Base-by-base conservation (phyloP, 1,284 basidiomycete genomes). In the Apiotrichum laibachii region DNA sequence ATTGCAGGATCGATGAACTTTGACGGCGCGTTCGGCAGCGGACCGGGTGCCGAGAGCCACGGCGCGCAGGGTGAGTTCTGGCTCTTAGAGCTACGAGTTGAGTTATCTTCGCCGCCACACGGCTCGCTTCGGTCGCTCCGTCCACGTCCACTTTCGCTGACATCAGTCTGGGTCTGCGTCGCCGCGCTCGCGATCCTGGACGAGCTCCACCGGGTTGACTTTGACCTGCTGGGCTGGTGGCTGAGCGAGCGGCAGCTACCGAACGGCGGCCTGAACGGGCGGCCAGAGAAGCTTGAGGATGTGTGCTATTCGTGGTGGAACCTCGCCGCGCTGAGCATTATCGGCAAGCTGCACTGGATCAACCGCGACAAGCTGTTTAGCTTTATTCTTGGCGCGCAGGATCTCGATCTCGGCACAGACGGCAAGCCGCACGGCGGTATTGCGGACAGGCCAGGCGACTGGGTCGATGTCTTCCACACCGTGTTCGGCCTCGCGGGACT, bases 291-390 rank as follows among this genome's bases (percentile, higher is more conserved):
- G 80, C 82, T 98, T n/a, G 92, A 95, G 80, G 94, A 98, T 72
- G 94, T 94, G 67, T 99, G 96, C 80, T 99, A 99, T 79, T 92
- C 89, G 68, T 95, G 92, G 82, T 99, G 94, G 93, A 92, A 95
- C 7, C 83, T 99, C 3, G 93, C 94, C 0, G 82, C 90, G 0
- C 77, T 99, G 52, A 86, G 91, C 19, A 94, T 97, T 59, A 78
- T 99, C 42, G 84, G 87, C 48, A 90, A 88, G 69, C 76, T 94
- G 19, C 80, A 85, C 12, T 99, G 95, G 92, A 96, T 99, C 69
- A 88, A 97, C 73, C 81, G 85, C 0, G 83, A 87, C n/a, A 92
- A 90, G 75, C 81, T 98, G 13, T 69, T 73, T 5, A 66, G 76
- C 1, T 99, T 98, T 78, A 95, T 99, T 59, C 81, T 98, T 6